These are phyloP conservation scores for Aristolochia californica DNA, from an alignment of 164 flowering plant species.

Conservation along the genomic window DNA sequence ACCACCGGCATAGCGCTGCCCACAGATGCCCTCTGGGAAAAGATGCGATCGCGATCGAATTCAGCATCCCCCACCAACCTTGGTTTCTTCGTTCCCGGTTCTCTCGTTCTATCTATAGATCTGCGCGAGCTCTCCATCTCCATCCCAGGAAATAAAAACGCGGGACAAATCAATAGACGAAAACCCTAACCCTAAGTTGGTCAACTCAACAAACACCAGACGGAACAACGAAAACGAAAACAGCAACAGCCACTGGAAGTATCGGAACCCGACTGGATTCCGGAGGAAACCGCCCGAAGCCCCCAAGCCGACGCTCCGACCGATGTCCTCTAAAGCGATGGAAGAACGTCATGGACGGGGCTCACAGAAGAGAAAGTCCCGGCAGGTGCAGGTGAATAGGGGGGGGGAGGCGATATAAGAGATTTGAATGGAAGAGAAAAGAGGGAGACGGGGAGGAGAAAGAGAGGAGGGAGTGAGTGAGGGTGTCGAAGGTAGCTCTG, in stretches of 20 bases:
- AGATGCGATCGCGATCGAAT: constrained; percentile 19
- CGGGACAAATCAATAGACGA: background rate
- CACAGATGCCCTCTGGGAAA: constrained; percentile 21
- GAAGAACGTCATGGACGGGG: background rate
- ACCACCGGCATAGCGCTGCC: constrained; percentile 6
- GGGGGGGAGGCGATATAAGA: background rate
- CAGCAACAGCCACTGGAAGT: too few relatives aligned
- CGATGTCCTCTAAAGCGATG: background rate
- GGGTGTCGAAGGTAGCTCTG: background rate
- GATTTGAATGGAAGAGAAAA: background rate
- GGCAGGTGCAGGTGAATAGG: background rate
- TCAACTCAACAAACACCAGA: background rate
- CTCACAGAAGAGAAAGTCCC: background rate
- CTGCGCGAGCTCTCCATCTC: constrained; percentile 84
- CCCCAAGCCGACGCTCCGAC: background rate
- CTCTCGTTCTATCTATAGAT: constrained; percentile 65
- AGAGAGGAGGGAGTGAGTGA: background rate
- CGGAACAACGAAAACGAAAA: too few relatives aligned
- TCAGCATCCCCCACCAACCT: constrained; percentile 38
- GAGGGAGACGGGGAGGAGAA: background rate
- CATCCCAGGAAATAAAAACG: constrained; percentile 13
- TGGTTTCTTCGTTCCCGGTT: constrained; percentile 59
- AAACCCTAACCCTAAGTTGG: constrained; percentile 6
- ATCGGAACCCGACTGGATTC: too few relatives aligned
- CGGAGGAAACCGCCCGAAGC: too few relatives aligned